Evolutionary conservation across 305 asterid genomes (phyloP), one percentile per base, ranked within the genome.

Genomic region (Lippia alba): DNA sequence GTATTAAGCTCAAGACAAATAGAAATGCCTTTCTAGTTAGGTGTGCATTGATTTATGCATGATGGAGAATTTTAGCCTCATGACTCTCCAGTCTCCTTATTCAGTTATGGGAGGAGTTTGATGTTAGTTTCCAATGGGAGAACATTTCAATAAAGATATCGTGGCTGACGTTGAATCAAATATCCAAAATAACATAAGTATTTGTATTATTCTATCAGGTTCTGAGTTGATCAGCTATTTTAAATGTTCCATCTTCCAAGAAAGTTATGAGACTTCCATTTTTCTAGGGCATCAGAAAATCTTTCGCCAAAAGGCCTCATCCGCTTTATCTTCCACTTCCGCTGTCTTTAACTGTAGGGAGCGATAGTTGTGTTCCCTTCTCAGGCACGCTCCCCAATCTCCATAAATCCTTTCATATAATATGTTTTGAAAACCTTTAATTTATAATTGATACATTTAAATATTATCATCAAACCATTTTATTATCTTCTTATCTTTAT

Each of bases 21-120:
- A 70, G 63, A 32, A 64, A 55, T 40, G 40, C 18, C 46, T 24
- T 45, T 53, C 67, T 69, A 30, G 64, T 73, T 58, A 63, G 46
- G 60, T 60, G 72, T 39, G 44, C n/a, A 75, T 5, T 40, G 36
- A 66, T 56, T 34, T 44, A 59, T 57, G 12, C 16, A 36, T 30
- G 59, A 66, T 71, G 59, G 50, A 59, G 10, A 61, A 56, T 20
- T 8, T 19, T 67, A 34, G 53, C 64, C 15, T 60, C 61, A 6
- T 48, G 8, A 30, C 45, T 61, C 41, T 56, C 58, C 55, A 30
- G 36, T 61, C 32, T 56, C 58, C 55, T 46, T 14, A 58, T 76
- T 64, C 62, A 72, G 20, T 61, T 45, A 56, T 41, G 7, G 6
- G 2, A 46, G 53, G 49, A 55, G 60, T 45, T 55, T 69, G 63